Evolutionary conservation across 2,329 filamentous ascomycete genomes (phyloP), one percentile per base, ranked within the genome.

Genomic region (Neofusicoccum parvum): DNA sequence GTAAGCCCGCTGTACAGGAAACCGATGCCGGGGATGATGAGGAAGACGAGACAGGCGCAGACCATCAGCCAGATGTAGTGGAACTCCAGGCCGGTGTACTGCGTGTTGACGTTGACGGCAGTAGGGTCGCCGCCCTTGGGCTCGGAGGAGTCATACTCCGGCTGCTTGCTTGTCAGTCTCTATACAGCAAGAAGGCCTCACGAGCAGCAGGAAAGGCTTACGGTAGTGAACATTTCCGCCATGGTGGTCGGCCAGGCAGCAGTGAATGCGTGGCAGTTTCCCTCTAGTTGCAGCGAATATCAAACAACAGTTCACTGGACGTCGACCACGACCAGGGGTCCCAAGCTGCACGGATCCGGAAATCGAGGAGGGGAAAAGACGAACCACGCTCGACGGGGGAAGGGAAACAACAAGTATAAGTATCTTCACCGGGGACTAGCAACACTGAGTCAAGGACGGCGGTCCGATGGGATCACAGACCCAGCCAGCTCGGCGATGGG

Each of bases 11-110:
- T 85, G 75, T 90, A 90, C 0, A 90, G 78, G 7, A 90, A 80
- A 54, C 87, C 87, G 69, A 90, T 87, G 20, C 87, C 88, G 0
- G 88, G 88, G 65, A 89, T 87, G 72, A 90, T 90, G 59, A 89
- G 75, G 83, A 86, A 90, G 63, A 89, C 87, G 63, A 90, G 80
- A 74, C 85, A 87, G 14, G 79, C 80, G 73, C 86, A 88, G 69
- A 87, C 80, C 64, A 86, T 74, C 54, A 87, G 80, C 71, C 88
- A 90, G 45, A 82, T 81, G 73, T 88, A 88, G 71, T 89, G 83
- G 75, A 81, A 88, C 72, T 89, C 86, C 65, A 83, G 77, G 7
- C 87, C 87, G 27, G 74, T 75, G 72, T 87, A 89, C 70, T 87
- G 86, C 11, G 81, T 75, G 70, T 89, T 87, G 69, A 86, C 82